phyloP scores from a whole-genome alignment of 2,329 filamentous ascomycete species.

The Pyrenochaeta sp. region DNA sequence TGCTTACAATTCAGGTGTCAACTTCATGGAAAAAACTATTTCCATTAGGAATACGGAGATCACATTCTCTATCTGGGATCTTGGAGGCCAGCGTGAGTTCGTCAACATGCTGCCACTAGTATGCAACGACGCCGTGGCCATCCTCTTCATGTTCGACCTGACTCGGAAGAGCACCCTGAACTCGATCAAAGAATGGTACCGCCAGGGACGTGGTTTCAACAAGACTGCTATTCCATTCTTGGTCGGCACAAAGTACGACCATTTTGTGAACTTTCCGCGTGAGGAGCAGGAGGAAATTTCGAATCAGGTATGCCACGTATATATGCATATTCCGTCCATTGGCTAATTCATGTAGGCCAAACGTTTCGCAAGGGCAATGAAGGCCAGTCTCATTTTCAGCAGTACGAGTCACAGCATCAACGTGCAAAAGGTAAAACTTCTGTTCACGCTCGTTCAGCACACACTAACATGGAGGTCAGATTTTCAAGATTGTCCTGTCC shows the following conservation, averaged over 20 bases:
- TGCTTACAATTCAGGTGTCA: slow-evolving; percentile 71
- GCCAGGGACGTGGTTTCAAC: slow-evolving; percentile 97
- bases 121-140: slow-evolving; percentile 97
- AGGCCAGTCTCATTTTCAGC: slow-evolving; percentile 95
- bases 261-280: slow-evolving; percentile 97
- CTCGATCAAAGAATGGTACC: slow-evolving; percentile 99
- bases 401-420: slow-evolving; percentile 99
- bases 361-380: slow-evolving; percentile 97
- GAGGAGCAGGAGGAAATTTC: slow-evolving; percentile 99
- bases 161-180: slow-evolving; percentile 98
- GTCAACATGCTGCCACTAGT: slow-evolving; percentile 99
- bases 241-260: slow-evolving; percentile 97
- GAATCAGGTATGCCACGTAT: slow-evolving; percentile 72
- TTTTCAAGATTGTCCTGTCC: slow-evolving; percentile 98
- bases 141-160: slow-evolving; percentile 99
- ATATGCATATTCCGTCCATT: neutral
- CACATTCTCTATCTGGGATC: slow-evolving; percentile 99
- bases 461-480: slow-evolving; percentile 63
- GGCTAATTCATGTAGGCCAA: slow-evolving; percentile 68
- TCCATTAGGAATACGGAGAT: slow-evolving; percentile 99
- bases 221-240: slow-evolving; percentile 99
- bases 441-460: neutral
- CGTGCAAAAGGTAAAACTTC: slow-evolving; percentile 98
- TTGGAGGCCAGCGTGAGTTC: slow-evolving; percentile 97
- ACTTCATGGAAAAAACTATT: slow-evolving; percentile 99